These are phyloP conservation scores for Eimeria zaria DNA, from an alignment of 169 alveolate genomes.

Conservation along the genomic window DNA sequence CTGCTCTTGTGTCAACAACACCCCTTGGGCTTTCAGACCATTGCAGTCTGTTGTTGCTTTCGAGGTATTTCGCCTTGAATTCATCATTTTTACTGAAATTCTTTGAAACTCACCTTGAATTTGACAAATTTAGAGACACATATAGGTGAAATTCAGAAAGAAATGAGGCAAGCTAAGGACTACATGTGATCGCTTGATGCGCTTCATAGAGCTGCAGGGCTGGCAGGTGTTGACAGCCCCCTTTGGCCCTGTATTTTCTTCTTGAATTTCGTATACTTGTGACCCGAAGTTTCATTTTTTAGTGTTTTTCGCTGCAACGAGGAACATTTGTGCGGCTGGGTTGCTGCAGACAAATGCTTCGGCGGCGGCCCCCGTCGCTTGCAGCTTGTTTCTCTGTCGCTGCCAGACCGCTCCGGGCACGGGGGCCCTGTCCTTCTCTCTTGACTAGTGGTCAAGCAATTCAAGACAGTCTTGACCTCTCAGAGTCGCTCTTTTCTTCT, in stretches of 20 bases:
- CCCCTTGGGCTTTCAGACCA: background rate
- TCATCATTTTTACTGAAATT: background rate
- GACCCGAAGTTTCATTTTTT: background rate
- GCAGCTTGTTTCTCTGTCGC: constrained; percentile 18
- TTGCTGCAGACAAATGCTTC: constrained; percentile 22
- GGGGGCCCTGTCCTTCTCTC: constrained; percentile 2
- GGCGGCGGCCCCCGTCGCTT: background rate
- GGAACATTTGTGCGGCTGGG: background rate
- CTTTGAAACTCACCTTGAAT: background rate
- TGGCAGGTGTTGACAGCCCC: constrained; percentile 67
- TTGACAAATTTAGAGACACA: background rate
- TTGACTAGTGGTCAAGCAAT: background rate
- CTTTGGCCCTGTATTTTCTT: background rate
- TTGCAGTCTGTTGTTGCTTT: background rate
- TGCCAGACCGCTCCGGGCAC: constrained; percentile 42
- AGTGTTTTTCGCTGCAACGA: background rate
- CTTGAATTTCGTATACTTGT: background rate
- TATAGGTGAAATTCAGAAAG: background rate
- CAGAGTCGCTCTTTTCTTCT: background rate
- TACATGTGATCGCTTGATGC: background rate
- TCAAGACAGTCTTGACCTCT: background rate
- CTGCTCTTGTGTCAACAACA: background rate
- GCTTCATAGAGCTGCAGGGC: constrained; percentile 86
- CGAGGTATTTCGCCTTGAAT: background rate
- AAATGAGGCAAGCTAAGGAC: background rate